A percentile compares a stretch with the other conserved stretches of the same genome.
Evolutionary conservation across 2,329 filamentous ascomycete genomes (phyloP).

Genomic region (Trichoderma afroharzianum): DNA sequence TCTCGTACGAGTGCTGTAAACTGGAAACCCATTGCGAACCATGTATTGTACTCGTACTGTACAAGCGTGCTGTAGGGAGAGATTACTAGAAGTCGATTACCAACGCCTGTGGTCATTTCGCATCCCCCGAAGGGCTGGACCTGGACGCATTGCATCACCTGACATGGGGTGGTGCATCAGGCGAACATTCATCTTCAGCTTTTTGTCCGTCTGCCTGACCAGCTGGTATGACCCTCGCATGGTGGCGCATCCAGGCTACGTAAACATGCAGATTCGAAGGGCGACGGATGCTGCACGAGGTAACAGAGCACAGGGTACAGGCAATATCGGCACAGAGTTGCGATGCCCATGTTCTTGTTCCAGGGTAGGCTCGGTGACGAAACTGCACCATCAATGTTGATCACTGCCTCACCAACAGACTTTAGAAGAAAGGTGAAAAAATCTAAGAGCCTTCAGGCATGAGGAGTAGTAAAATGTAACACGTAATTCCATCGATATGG

Average conservation of each 20-base stretch:
- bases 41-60: not conserved
- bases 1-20: not conserved
- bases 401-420: not conserved
- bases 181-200: not conserved
- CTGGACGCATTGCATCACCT: slow-evolving; percentile 7
- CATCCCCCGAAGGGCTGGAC: slow-evolving; percentile 8
- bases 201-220: not conserved
- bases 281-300: not conserved
- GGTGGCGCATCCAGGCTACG: not conserved
- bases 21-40: not conserved
- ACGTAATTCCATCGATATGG: not conserved
- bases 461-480: not conserved
- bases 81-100: not conserved
- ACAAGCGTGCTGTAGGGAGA: not conserved
- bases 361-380: not conserved
- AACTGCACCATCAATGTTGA: not conserved
- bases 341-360: not conserved
- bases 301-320: not conserved
- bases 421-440: not conserved
- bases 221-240: not conserved
- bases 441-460: not conserved
- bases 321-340: not conserved
- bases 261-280: not conserved
- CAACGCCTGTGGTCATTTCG: not conserved
- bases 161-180: not conserved